Base-by-base conservation (phyloP, 129 eudicot species). In the Gnaphalium uliginosum region DNA sequence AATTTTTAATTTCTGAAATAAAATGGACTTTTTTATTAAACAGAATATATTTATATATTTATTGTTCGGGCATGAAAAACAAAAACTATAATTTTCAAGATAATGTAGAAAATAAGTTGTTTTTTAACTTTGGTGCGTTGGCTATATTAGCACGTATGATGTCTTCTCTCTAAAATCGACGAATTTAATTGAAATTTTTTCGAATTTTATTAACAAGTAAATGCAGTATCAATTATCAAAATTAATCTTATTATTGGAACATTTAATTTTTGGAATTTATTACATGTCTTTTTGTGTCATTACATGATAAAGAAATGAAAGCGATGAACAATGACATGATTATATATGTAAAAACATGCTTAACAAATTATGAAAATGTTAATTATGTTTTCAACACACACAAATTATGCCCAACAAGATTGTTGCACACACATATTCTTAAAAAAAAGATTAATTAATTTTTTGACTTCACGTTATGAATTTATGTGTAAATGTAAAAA, bases 121-220 rank as follows among this genome's bases (percentile, higher is more conserved):
- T 68, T 68, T 76, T 39, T 46, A 76, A 54, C 81, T 67, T 76
- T 76, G 58, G 67, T 68, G 75, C 51, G 19, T 41, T 58, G 81
- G 75, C 81, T 54, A 56, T 77, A 77, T 77, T 77, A 68, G 75
- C 60, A 77, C 41, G 59, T 30, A 57, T 61, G 51, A 41, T 70
- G 69, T 60, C 61, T n/a, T 77, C 46, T 59, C 18, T 11, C 13
- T 43, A 43, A 43, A 4, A 59, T 77, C 60, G 61, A 69, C 13
- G 53, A 77, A 33, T 67, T 57, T 59, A 69, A 69, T 59, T 32
- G 50, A 69, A 8, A 43, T 43, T 5, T 18, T 26, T 19, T n/a
- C 37, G 1, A 56, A 43, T n/a, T 62, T 67, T 43, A 10, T 43
- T 11, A 37, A 37, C 17, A 68, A 25, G 8, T 41, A 46, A 68